A percentile compares a stretch with the other conserved stretches of the same genome.
phyloP scores from a whole-genome alignment of 1,284 basidiomycete species.

The Ustilago lituana region DNA sequence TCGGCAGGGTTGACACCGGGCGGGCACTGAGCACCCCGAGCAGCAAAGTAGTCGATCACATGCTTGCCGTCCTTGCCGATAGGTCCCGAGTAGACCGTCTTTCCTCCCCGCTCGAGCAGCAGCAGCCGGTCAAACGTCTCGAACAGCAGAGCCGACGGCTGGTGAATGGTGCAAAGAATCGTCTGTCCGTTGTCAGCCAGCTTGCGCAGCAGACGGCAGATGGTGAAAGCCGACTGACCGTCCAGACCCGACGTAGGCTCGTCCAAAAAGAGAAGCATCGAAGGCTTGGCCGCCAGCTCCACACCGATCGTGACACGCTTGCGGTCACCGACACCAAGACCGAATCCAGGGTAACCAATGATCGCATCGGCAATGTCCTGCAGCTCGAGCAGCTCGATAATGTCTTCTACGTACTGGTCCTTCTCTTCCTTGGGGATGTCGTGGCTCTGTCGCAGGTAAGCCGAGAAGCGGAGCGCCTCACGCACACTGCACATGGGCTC shows the following conservation, averaged over 20 bases:
- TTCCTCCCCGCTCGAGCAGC: conserved; percentile 59
- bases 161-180: conserved; percentile 71
- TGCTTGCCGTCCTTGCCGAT: conserved; percentile 71
- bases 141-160: conserved; percentile 75
- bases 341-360: conserved; percentile 71
- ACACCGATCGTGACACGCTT: conserved; percentile 79
- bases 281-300: conserved; percentile 81
- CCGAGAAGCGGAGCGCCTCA: conserved; percentile 84
- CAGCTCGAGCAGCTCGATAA: conserved; percentile 81
- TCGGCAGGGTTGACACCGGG: conserved; percentile 71
- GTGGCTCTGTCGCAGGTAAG: conserved; percentile 80
- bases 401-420: conserved; percentile 81
- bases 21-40: conserved; percentile 71
- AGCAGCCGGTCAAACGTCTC: conserved; percentile 75
- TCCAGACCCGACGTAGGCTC: conserved; percentile 80
- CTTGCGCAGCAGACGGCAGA: conserved; percentile 79
- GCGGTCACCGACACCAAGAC: conserved; percentile 72
- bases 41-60: conserved; percentile 72
- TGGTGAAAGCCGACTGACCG: conserved; percentile 87
- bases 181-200: conserved; percentile 87
- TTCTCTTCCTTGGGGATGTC: conserved; percentile 78
- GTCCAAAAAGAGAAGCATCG: conserved; percentile 72
- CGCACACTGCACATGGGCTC: conserved; percentile 84
- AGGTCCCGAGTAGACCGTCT: conserved; percentile 73
- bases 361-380: conserved; percentile 77